Conservation (phyloP, 352 stramenopile species). For the Blastocystis sp. region DNA sequence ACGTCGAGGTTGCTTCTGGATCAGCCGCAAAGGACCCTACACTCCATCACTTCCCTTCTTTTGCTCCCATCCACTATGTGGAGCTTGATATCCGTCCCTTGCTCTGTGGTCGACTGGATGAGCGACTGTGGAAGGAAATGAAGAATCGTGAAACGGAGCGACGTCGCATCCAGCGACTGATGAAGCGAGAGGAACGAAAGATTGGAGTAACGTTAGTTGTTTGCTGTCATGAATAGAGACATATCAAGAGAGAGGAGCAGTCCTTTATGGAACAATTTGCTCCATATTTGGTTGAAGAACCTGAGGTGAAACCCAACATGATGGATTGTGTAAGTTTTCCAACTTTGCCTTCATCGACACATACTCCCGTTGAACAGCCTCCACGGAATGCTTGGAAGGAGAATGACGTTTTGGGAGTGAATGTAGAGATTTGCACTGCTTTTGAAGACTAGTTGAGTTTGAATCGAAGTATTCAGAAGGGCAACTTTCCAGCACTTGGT, state of each 20-base stretch:
- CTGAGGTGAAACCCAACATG: not conserved
- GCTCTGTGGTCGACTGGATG: not conserved
- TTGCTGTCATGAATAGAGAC: not conserved
- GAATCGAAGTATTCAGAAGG: not conserved
- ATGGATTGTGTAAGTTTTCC: conserved; percentile 18
- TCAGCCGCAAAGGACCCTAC: not conserved
- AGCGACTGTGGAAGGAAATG: not conserved
- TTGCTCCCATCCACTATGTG: not conserved
- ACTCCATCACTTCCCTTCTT: not conserved
- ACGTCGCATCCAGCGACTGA: not conserved
- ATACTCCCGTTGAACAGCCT: too few species aligned
- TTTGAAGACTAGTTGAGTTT: not conserved
- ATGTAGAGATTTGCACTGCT: not conserved
- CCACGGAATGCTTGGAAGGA: not conserved
- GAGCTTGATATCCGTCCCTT: not conserved
- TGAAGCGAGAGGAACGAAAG: not conserved
- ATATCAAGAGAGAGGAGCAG: not conserved
- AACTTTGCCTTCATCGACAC: not conserved
- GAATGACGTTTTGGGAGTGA: conserved; percentile 12
- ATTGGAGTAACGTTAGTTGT: not conserved
- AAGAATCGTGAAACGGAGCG: not conserved
- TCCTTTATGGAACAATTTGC: not conserved
- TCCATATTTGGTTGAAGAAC: not conserved
- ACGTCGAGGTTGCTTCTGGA: not conserved
- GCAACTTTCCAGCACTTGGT: not conserved